Base-by-base conservation (phyloP, 2,329 filamentous ascomycete species). In the Cercospora sp. region DNA sequence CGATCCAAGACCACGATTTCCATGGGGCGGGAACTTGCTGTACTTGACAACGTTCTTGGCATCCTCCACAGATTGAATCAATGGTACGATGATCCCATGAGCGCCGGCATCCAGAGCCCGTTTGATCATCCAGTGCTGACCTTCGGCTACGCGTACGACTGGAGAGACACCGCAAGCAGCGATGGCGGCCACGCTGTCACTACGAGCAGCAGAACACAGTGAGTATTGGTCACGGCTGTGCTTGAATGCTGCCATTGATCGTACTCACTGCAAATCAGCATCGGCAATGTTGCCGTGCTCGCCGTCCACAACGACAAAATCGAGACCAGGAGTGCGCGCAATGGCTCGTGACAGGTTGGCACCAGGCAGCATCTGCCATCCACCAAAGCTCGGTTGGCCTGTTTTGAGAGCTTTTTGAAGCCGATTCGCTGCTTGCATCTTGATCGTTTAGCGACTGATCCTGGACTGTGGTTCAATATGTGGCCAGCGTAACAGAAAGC, bases 51-150 rank as follows among this genome's bases (percentile, higher is more conserved):
- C 79, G 28, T 78, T 81, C 70, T 79, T 80, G 5, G 85, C 85
- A 70, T 88, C 85, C 24, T 85, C 69, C 24, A 49, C 70, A 0
- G 72, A 69, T 40, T 71, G 67, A 9, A 73, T 66, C 8, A 75
- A 60, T 3, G 85, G 86, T 4, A 86, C 85, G 30, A 88, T 79
- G 40, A 89, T 82, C 34, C 86, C 87, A 74, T 89, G 86, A 7
- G 87, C 86, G 43, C 87, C 87, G 55, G 85, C 79, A 72, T 89
- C 87, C 43, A 89, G 81, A 10, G 87, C 87, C 61, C 86, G 80
- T 75, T 89, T 88, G 67, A 88, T 85, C 85, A 88, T 87, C 86
- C 85, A 88, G 59, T 83, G 81, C 77, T 88, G 85, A 66, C 86
- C 86, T 28, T 85, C 85, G 13, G 85, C 81, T 51, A 88, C 84